Evolutionary conservation across 495 filamentous ascomycete genomes (phyloP).

Genomic region (Penicillium flavigenum): DNA sequence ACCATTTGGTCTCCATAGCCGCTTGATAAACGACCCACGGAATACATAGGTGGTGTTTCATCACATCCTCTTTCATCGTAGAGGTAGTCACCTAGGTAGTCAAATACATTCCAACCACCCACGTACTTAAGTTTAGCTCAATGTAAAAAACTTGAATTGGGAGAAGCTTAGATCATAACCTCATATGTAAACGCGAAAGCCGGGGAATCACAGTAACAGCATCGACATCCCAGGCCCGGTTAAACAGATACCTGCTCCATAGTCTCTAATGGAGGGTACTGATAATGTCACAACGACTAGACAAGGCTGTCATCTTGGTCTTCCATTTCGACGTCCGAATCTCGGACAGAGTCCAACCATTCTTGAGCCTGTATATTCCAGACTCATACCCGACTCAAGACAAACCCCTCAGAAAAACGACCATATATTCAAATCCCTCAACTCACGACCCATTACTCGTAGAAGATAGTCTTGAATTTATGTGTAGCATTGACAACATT

Average conservation of each 20-base stretch:
- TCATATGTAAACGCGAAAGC: constrained; percentile 20
- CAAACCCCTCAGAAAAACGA: not conserved
- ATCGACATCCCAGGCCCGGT: not conserved
- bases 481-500: constrained; percentile 88
- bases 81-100: too few species aligned
- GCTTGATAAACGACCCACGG: not conserved
- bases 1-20: not conserved
- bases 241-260: not conserved
- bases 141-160: not conserved
- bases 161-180: constrained; percentile 22
- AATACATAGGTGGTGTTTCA: too few species aligned
- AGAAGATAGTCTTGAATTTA: constrained; percentile 76
- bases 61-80: too few species aligned
- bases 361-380: constrained; percentile 35
- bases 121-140: not conserved
- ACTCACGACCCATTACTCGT: constrained; percentile 41
- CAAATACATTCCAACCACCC: too few species aligned
- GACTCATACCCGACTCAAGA: not conserved
- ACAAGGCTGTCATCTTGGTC: not conserved
- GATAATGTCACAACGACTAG: not conserved
- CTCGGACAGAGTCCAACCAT: constrained; percentile 33
- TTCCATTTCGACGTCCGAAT: constrained; percentile 24
- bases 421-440: not conserved
- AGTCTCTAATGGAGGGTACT: not conserved
- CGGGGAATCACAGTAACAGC: constrained; percentile 20